Base-by-base conservation (phyloP, 139 green algal species). In the Coccomyxa sp. region DNA sequence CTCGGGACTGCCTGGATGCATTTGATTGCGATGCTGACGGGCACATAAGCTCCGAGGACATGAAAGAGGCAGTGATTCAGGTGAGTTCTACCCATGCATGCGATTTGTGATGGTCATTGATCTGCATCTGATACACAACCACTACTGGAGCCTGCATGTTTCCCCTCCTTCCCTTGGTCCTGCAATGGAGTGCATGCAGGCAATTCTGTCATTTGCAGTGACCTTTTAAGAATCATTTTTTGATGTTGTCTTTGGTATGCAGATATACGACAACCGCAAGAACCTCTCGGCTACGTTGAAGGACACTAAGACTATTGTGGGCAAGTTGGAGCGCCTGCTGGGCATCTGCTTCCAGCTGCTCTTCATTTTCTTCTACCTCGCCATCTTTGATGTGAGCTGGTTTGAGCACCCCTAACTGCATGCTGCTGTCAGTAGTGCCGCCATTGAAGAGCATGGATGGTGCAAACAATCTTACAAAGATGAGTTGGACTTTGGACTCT, bases 261-360 rank as follows among this genome's bases (percentile, higher is more conserved):
- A 68, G 28, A 67, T 81, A 17, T 83, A 83, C 31, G n/a, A 91
- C 84, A 91, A 93, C 66, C 89, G 93, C 31, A 85, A 89, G 76
- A 92, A 94, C 81, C 87, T 97, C 81, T 90, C 93, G 13, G 80
- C 91, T 51, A 92, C 92, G n/a, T 86, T 97, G 27, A 90, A 90
- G 82, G 93, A 97, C 87, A 92, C 90, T 7, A 84, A 87, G 67
- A 91, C 85, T 1, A 90, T 95, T 32, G 90, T 95, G 58, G 85
- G 83, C 82, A 95, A 92, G 82, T 84, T 97, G 88, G 87, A 97
- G 86, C 79, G 83, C 45, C 80, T 97, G 31, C 81, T 94, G 21
- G 90, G 88, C 21, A 66, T 88, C 13, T 68, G 87, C 58, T 63
- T 93, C 57, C 90, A 91, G 66, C 23, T 75, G 32, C 15, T 87